phyloP scores from a whole-genome alignment of 148 eudicot species.

The Cornus suecica region DNA sequence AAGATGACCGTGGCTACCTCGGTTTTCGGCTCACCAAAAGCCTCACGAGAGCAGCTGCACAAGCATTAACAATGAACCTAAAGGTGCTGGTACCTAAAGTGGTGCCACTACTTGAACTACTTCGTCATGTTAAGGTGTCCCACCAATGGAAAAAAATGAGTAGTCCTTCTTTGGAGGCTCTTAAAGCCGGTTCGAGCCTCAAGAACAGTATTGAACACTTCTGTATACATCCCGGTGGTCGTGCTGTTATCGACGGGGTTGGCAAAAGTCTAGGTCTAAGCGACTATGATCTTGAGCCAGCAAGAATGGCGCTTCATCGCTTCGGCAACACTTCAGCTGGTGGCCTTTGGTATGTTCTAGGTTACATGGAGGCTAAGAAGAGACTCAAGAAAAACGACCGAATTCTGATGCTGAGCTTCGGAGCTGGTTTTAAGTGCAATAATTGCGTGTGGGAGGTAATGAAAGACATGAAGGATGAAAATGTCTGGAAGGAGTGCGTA shows the following conservation, averaged over 20 bases:
- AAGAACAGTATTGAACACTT: constrained; percentile 11
- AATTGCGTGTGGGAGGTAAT: constrained; percentile 19
- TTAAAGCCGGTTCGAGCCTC: neutral
- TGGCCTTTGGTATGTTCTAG: constrained; percentile 9
- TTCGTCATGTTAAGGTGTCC: neutral
- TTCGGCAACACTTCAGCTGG: constrained; percentile 15
- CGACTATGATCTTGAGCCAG: constrained; percentile 14
- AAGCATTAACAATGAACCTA: neutral
- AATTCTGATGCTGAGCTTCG: constrained; percentile 18
- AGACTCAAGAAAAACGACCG: constrained; percentile 4
- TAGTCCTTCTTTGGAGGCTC: no score
- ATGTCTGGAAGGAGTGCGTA: constrained; percentile 14
- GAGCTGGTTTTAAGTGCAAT: constrained; percentile 19
- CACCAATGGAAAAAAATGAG: neutral
- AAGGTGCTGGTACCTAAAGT: neutral
- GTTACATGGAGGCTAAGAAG: constrained; percentile 15
- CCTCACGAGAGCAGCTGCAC: constrained; percentile 2
- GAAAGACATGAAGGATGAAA: constrained; percentile 5
- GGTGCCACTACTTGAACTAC: constrained; percentile 1
- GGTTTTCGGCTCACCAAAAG: constrained; percentile 6
- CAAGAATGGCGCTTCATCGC: constrained; percentile 13
- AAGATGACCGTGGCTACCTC: neutral
- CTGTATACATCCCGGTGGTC: constrained; percentile 15
- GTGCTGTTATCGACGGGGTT: constrained; percentile 9
- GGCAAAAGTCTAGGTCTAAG: constrained; percentile 1